Evolutionary conservation across 768 basidiomycete species (phyloP).

Genomic region (Mycena pura): DNA sequence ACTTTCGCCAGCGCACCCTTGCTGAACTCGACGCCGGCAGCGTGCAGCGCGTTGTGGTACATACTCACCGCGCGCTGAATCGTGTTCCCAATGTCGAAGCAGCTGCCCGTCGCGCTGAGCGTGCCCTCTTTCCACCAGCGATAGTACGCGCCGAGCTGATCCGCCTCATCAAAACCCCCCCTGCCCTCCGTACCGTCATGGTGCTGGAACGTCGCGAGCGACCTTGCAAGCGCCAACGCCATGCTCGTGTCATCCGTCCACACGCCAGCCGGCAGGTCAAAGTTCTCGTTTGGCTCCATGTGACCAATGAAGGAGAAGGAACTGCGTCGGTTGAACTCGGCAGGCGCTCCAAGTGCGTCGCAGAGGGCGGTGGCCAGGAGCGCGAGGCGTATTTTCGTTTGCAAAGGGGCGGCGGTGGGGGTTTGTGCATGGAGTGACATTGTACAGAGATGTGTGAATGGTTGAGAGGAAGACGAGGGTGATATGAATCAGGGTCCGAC

Average conservation of each 20-base stretch:
- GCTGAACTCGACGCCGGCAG: background rate
- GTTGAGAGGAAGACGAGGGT: background rate
- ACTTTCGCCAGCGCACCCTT: background rate
- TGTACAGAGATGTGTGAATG: background rate
- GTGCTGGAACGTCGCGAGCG: constrained; percentile 32
- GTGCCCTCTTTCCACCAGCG: constrained; percentile 41
- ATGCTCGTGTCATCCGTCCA: constrained; percentile 60
- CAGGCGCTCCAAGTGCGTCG: constrained; percentile 54
- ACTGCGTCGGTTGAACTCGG: constrained; percentile 48
- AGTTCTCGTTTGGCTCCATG: constrained; percentile 48
- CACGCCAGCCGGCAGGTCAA: constrained; percentile 38
- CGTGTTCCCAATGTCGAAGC: constrained; percentile 50
- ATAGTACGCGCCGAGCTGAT: constrained; percentile 43
- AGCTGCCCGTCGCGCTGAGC: constrained; percentile 42
- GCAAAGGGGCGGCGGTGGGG: constrained; percentile 33
- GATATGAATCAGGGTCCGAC: too few species aligned
- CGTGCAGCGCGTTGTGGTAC: constrained; percentile 26
- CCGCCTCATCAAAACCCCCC: constrained; percentile 42
- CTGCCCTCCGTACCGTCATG: background rate
- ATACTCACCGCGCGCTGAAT: constrained; percentile 41
- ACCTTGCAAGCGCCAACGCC: constrained; percentile 51
- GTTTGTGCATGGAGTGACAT: constrained; percentile 35
- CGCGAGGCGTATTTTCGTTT: constrained; percentile 47
- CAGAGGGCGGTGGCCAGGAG: constrained; percentile 49
- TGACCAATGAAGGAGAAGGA: constrained; percentile 42